Evolutionary conservation across 768 basidiomycete genomes (phyloP).

Genomic region (Multifurca ochricompacta): DNA sequence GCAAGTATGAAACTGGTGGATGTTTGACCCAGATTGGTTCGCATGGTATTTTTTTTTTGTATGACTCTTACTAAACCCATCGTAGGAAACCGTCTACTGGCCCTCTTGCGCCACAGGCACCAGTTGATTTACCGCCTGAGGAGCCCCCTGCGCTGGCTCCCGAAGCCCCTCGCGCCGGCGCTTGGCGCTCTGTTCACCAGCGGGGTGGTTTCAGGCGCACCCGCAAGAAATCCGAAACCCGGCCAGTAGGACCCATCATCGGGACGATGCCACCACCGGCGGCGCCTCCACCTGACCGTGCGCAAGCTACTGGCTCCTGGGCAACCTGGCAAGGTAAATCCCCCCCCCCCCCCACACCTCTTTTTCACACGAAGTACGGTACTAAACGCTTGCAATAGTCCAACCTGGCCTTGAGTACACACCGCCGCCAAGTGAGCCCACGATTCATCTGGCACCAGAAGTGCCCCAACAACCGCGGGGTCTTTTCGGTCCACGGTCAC

Average conservation of each 20-base stretch:
- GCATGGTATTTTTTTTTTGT: neutral
- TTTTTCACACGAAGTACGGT: neutral
- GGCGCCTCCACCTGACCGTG: conserved; percentile 17
- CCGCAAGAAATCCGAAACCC: conserved; percentile 17
- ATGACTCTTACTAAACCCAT: conserved; percentile 33
- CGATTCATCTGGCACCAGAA: conserved; percentile 51
- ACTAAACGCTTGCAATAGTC: conserved; percentile 34
- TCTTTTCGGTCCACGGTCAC: conserved; percentile 74
- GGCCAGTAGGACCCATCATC: conserved; percentile 6
- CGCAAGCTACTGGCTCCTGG: conserved; percentile 30
- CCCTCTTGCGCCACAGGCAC: conserved; percentile 21
- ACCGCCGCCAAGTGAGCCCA: conserved; percentile 49
- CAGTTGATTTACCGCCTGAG: conserved; percentile 21
- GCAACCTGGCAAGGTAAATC: conserved; percentile 38
- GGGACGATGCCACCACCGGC: conserved; percentile 1
- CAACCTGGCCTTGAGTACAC: conserved; percentile 50
- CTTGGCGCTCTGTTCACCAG: conserved; percentile 21
- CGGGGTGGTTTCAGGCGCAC: conserved; percentile 17
- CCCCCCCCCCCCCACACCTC: neutral
- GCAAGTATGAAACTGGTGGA: conserved; percentile 82
- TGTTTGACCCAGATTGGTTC: conserved; percentile 85
- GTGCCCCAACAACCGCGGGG: conserved; percentile 45
- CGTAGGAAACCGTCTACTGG: conserved; percentile 31
- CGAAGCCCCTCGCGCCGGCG: conserved; percentile 21
- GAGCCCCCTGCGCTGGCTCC: conserved; percentile 22